Evolutionary conservation across 257 asterid species (phyloP), one percentile per base, ranked within the genome.

Genomic region (Ophiorrhiza pumila): DNA sequence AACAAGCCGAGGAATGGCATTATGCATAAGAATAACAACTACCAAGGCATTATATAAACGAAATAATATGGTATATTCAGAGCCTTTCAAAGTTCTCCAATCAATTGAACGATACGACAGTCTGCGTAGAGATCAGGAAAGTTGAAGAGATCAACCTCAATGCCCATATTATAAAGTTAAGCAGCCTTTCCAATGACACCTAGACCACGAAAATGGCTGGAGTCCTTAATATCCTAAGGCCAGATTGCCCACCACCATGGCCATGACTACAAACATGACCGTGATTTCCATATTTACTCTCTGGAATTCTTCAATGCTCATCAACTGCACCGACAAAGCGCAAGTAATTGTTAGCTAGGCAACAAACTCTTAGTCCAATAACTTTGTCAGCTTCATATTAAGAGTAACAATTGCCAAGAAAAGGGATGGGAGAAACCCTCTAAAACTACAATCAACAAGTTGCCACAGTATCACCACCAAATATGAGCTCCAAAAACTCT

Each of bases 201-300:
- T 11, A 58, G 57, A n/a, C 60, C 17, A 18, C 62, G 70, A 31
- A 72, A 72, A 25, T 72, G 76, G 27, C 35, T 27, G 11, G 13
- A 8, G 56, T 72, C 70, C 61, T 46, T 8, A 29, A 72, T 23
- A 22, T 46, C 12, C n/a, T n/a, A n/a, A n/a, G n/a, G n/a, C 32
- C 32, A 3, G 22, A 47, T 8, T 27, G 23, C 39, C 9, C 47
- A 7, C 11, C 22, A 41, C 11, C n/a, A 25, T 13, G 9, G 35
- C 17, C 27, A 22, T 20, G 57, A 15, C 52, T 15, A 46, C 52
- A 4, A 15, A 12, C 52, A 50, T 53, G 5, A 22, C 29, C 32
- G 7, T 31, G 14, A 22, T 7, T 53, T 53, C 60, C 60, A 50
- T 50, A 50, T 20, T 20, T 50, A 3, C 9, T 53, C 9, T 53